Evolutionary conservation across 148 eudicot species (phyloP).

Genomic region (Cornus kousa): DNA sequence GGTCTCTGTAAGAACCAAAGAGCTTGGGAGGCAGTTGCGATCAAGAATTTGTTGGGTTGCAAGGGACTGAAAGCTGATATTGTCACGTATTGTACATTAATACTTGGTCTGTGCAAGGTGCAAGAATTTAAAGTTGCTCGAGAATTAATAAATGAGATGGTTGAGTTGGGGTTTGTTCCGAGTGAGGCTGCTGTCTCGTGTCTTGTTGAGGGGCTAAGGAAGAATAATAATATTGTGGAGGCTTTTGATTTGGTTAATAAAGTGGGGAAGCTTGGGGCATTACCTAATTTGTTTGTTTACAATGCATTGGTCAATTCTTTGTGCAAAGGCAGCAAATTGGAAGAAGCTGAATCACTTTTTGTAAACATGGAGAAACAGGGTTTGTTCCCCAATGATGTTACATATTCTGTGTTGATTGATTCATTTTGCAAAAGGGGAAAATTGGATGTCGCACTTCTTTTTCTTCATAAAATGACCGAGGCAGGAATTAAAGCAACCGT

Average conservation of each 20-base stretch:
- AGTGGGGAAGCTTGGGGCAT: conserved; percentile 38
- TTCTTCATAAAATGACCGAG: conserved; percentile 49
- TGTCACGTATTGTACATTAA: conserved; percentile 66
- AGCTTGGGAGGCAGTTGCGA: conserved; percentile 59
- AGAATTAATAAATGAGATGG: conserved; percentile 57
- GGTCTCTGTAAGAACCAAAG: conserved; percentile 63
- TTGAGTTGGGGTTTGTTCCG: conserved; percentile 57
- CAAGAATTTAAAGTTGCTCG: conserved; percentile 44
- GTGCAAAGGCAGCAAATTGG: conserved; percentile 58
- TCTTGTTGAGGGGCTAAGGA: conserved; percentile 76
- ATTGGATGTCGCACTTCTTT: conserved; percentile 42
- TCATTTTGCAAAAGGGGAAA: conserved; percentile 60
- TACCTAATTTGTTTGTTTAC: conserved; percentile 63
- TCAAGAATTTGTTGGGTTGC: conserved; percentile 42
- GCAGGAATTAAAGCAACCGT: conserved; percentile 45
- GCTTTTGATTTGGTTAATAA: conserved; percentile 54
- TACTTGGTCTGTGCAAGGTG: conserved; percentile 62
- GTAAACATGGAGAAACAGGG: conserved; percentile 49
- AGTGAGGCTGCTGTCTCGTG: conserved; percentile 62
- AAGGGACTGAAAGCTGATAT: conserved; percentile 67
- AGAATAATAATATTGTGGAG: conserved; percentile 40
- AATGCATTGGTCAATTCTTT: conserved; percentile 63
- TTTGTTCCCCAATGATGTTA: conserved; percentile 57
- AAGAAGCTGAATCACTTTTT: conserved; percentile 55
- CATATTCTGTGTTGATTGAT: conserved; percentile 59